Evolutionary conservation across 345 rosid genomes (phyloP), one percentile per base, ranked within the genome.

Genomic region (Adansonia digitata): DNA sequence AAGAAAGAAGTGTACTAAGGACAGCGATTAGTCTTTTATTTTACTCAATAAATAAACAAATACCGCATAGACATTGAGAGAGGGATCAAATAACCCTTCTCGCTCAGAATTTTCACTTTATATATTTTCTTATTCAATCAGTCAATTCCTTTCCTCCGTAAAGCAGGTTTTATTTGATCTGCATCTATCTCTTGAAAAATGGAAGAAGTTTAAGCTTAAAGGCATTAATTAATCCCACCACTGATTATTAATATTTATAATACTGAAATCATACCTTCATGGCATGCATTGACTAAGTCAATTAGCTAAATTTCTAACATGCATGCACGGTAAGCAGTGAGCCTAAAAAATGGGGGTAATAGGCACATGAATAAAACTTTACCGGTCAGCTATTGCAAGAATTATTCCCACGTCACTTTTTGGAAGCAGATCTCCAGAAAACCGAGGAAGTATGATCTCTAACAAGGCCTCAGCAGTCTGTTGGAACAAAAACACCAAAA

Each of bases 301-400:
- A 18, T 49, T 49, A 49, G 42, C 27, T 49, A 29, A 29, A 17
- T 31, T 31, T 49, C 43, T 27, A 20, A 37, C 68, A 79, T 67
- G 76, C 63, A 63, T 39, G 69, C 61, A 48, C 31, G 49, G 49
- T 39, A 40, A 69, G 18, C 20, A 53, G 46, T 42, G 42, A 49
- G 29, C 42, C 5, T 5, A 69, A 18, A 43, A 40, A n/a, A 75
- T n/a, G 0, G 31, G 70, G 72, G 75, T 70, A 77, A 42, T 46
- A 49, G 60, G 71, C 71, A 66, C 37, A 40, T 51, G 48, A 65
- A 70, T 62, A 64, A 42, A 75, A 79, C 5, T 71, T 83, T 82
- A 94, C 98, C 97, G 91, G 84, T 94, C 97, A 74, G 88, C 94
- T 84, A 91, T 81, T 71, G 98, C 97, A 84, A 94, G 85, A 85